These are phyloP conservation scores for Nakaseomyces uthaithaninus DNA, from an alignment of 1,139 yeast species.

Conservation along the genomic window DNA sequence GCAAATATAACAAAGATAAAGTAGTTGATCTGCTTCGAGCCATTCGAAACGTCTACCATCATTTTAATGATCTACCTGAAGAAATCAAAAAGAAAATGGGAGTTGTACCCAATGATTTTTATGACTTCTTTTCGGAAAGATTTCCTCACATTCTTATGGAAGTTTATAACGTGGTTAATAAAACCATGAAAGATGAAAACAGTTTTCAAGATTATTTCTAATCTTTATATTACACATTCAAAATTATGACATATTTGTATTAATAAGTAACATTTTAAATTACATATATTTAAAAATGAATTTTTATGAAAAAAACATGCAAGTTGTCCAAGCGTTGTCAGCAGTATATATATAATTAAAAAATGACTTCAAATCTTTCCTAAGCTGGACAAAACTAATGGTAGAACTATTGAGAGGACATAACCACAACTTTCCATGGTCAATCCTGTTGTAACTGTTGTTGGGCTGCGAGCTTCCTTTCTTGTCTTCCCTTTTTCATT, in stretches of 20 bases:
- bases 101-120: slow-evolving; percentile 77
- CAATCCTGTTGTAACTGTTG: slow-evolving; percentile 3
- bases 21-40: slow-evolving; percentile 84
- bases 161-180: slow-evolving; percentile 57
- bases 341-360: neutral
- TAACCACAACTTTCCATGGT: too few species aligned
- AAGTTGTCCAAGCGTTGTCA: neutral
- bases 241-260: too few species aligned
- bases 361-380: too few species aligned
- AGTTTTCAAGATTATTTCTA: slow-evolving; percentile 47
- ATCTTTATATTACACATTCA: neutral
- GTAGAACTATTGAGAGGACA: too few species aligned
- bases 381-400: too few species aligned
- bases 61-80: slow-evolving; percentile 79
- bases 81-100: slow-evolving; percentile 56
- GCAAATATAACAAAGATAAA: slow-evolving; percentile 74
- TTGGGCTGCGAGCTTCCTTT: slow-evolving; percentile 49
- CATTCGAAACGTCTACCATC: slow-evolving; percentile 84
- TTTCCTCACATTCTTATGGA: slow-evolving; percentile 78
- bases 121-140: slow-evolving; percentile 58
- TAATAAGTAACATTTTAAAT: slow-evolving; percentile 1
- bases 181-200: slow-evolving; percentile 53
- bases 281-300: slow-evolving; percentile 7
- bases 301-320: neutral
- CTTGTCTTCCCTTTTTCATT: slow-evolving; percentile 79